phyloP scores from a whole-genome alignment of 805 yeast species.

The Sugiyamaella smithiae region DNA sequence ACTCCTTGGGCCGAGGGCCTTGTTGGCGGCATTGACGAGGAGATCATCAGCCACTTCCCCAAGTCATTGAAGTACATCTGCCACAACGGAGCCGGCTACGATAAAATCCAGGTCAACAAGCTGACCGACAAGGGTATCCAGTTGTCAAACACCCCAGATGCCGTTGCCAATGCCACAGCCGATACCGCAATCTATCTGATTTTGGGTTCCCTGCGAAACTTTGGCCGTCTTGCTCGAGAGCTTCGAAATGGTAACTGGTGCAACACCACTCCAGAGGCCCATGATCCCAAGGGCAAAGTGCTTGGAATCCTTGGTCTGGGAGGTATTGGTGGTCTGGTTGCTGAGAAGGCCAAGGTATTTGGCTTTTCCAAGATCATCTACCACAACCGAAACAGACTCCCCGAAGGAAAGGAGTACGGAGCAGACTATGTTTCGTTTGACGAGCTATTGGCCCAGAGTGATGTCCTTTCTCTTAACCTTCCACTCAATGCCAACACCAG shows the following conservation, averaged over 20 bases:
- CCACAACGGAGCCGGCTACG: constrained; percentile 60
- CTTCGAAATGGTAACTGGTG: constrained; percentile 48
- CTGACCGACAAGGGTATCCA: constrained; percentile 44
- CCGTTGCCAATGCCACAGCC: constrained; percentile 56
- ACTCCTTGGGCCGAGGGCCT: constrained; percentile 40
- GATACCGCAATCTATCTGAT: constrained; percentile 53
- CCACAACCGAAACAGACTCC: constrained; percentile 48
- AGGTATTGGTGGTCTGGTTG: constrained; percentile 57
- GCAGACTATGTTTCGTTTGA: constrained; percentile 48
- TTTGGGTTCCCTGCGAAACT: constrained; percentile 52
- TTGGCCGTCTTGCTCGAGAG: constrained; percentile 41
- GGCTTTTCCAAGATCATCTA: constrained; percentile 51
- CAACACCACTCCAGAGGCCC: constrained; percentile 44
- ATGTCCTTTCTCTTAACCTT: constrained; percentile 48
- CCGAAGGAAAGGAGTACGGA: constrained; percentile 47
- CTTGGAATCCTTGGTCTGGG: constrained; percentile 64
- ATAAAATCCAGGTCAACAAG: constrained; percentile 45
- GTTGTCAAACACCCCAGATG: constrained; percentile 51
- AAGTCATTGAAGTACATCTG: constrained; percentile 42
- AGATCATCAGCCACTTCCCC: constrained; percentile 40
- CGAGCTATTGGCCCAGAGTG: constrained; percentile 45
- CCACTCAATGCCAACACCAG: constrained; percentile 54
- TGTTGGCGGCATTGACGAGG: constrained; percentile 46
- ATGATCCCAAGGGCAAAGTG: constrained; percentile 48
- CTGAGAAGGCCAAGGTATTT: constrained; percentile 49